Conservation (phyloP, 2,329 filamentous ascomycete genomes). For the Aspergillus flavus region DNA sequence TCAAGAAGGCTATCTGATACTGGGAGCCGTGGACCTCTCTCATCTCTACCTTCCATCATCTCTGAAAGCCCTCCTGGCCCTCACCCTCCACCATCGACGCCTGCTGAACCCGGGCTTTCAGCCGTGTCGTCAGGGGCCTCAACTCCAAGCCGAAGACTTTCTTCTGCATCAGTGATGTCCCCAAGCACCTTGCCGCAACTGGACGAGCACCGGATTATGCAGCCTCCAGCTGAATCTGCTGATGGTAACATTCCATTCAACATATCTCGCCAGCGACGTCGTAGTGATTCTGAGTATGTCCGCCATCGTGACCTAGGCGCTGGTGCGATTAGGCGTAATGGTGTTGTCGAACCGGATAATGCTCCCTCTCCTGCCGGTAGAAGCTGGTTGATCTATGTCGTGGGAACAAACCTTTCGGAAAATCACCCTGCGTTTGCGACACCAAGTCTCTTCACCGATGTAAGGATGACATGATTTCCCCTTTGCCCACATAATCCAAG, state of each 20-base stretch:
- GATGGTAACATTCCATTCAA: constrained; percentile 46
- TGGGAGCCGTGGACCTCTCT: constrained; percentile 29
- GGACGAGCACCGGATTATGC: constrained; percentile 40
- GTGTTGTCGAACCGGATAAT: constrained; percentile 63
- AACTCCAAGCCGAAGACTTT: constrained; percentile 51
- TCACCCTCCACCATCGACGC: constrained; percentile 64
- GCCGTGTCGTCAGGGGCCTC: constrained; percentile 57
- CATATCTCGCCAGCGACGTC: constrained; percentile 54
- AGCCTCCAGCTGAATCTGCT: constrained; percentile 41
- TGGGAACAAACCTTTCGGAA: constrained; percentile 69
- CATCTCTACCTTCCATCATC: constrained; percentile 47
- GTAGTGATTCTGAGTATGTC: constrained; percentile 62
- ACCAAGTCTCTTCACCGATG: constrained; percentile 70
- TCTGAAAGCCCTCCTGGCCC: constrained; percentile 62
- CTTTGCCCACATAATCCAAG: neutral
- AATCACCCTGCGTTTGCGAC: constrained; percentile 71
- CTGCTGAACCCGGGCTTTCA: constrained; percentile 61
- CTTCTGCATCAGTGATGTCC: constrained; percentile 49
- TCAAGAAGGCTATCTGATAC: constrained; percentile 38
- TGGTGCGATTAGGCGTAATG: constrained; percentile 64
- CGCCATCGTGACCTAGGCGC: constrained; percentile 60
- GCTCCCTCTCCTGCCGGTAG: constrained; percentile 54
- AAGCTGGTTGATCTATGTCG: constrained; percentile 73
- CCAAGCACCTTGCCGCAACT: constrained; percentile 42
- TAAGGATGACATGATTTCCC: constrained; percentile 36